Base-by-base conservation (phyloP, 257 asterid genomes). In the Solanum neorickii region DNA sequence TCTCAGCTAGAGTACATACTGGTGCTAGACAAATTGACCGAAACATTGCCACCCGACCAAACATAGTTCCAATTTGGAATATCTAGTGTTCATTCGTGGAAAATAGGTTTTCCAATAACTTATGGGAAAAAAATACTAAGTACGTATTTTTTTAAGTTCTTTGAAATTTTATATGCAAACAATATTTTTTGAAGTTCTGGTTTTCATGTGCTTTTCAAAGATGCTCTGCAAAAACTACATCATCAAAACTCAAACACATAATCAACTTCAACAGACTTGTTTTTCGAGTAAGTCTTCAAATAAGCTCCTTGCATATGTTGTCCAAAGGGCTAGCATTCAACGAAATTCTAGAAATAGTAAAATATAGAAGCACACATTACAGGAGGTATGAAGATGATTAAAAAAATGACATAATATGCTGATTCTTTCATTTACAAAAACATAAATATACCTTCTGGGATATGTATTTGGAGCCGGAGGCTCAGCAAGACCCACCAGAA, bases 401-500 rank as follows among this genome's bases (percentile, higher is more conserved):
- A 76, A 76, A 41, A n/a, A n/a, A n/a, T 76, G 60, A 8, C 83
- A 76, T n/a, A 42, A 75, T 8, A 76, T 13, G 59, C 16, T 29
- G 41, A 46, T 29, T 25, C 66, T 46, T 46, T 78, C 66, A 44
- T 27, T 80, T 76, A 76, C 83, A 42, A 37, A 82, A 82, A 31
- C 69, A 82, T 29, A 82, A 5, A 29, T 49, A 86, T 90, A 95
- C 99, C 99, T 92, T 86, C 92, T 94, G 29, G 98, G 99, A 89
- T 94, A 86, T 85, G 95, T 92, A 92, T 93, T 90, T 87, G 96
- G 94, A 83, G 95, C 90, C 42, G 97, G 91, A 88, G 94, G 95
- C 90, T 95, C 98, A 15, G 99, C 98, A 88, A 96, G 94, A 87
- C 98, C 99, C 84, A 96, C 94, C 41, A 96, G 96, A 91, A 96